Evolutionary conservation across 768 basidiomycete species (phyloP), one percentile per base, ranked within the genome.

Genomic region (Leccinum sublutescens): DNA sequence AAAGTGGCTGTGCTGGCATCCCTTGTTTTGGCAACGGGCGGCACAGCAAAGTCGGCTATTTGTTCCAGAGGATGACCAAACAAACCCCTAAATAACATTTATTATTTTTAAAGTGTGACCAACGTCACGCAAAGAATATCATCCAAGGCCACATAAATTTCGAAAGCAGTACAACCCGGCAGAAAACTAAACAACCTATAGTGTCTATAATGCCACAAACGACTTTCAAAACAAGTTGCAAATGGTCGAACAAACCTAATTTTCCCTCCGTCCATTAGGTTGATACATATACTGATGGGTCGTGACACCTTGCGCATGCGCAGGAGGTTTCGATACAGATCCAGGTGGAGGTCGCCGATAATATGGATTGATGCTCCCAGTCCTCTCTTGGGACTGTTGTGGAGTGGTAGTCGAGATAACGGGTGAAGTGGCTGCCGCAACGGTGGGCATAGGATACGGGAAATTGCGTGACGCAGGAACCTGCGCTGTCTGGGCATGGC

Each of bases 361-460:
- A 68, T 87, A 87, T 60, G 78, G 77, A 59, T 77, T 75, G 14
- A 79, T 53, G 50, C 54, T 61, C 36, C 65, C 70, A 8, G 66
- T 47, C 49, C 69, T 64, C 31, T 73, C 73, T 50, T 57, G 68
- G 0, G 50, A 78, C 38, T 76, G 80, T n/a, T 81, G 82, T 53
- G 55, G 66, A 17, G 69, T 48, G 1, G 78, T 64, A n/a, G 75
- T 64, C 4, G 80, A 62, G 21, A 87, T 76, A 4, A 86, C 81
- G 2, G 86, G 81, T 5, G 86, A 82, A 0, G 84, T 83, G 49
- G 79, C 79, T 10, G 79, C 84, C 1, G 88, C 87, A 31, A 88
- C 81, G 1, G 85, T 87, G 2, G 88, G 87, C 86, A 89, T 88
- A 6, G 88, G 86, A 81, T 85, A 90, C 4, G 86, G 85, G 52